Evolutionary conservation across 768 basidiomycete species (phyloP), one percentile per base, ranked within the genome.

Genomic region (Tylopilus rubrobrunneus): DNA sequence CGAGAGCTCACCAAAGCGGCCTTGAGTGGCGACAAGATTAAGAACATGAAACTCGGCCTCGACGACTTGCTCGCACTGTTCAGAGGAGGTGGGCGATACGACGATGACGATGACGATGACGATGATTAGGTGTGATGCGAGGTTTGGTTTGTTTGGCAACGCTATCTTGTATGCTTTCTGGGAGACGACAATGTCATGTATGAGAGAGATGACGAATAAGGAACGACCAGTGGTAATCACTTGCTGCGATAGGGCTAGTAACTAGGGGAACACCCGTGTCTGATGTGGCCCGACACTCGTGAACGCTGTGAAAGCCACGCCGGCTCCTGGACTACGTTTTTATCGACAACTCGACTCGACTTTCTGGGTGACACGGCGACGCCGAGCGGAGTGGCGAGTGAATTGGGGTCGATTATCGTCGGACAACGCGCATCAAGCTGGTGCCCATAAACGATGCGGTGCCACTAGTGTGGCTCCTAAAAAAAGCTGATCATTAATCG

Each of bases 51-150:
- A 58, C 82, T 98, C 21, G 85, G 87, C 10, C 74, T 93, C 72
- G 85, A 93, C 25, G 95, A 98, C 55, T 77, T 98, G 57, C 79
- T 95, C 71, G 86, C 84, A 0, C 73, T 93, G 37, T 92, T 93
- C 78, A 75, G 79, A 52, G 77, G 77, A 42, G 80, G 81, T 44
- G 76, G 76, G 15, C 73, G 73, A 12, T 76, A 84, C 45, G 84
- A 84, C 17, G 85, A 86, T 19, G 78, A 81, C 11, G 62, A 61
- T 2, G 60, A 60, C 14, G 54, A 56, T 7, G 51, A 52, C 4
- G n/a, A n/a, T n/a, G n/a, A n/a, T n/a, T 56, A 59, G 40, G 11
- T 3, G 7, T 12, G 28, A 41, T 1, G 14, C 9, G 7, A 0
- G 5, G 51, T 23, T 36, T 34, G 14, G 8, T 29, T n/a, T 19